A percentile compares a stretch with the other conserved stretches of the same genome.
These are phyloP conservation scores for Incumbomyces delicatus DNA, from an alignment of 2,329 filamentous ascomycete genomes.

Conservation along the genomic window DNA sequence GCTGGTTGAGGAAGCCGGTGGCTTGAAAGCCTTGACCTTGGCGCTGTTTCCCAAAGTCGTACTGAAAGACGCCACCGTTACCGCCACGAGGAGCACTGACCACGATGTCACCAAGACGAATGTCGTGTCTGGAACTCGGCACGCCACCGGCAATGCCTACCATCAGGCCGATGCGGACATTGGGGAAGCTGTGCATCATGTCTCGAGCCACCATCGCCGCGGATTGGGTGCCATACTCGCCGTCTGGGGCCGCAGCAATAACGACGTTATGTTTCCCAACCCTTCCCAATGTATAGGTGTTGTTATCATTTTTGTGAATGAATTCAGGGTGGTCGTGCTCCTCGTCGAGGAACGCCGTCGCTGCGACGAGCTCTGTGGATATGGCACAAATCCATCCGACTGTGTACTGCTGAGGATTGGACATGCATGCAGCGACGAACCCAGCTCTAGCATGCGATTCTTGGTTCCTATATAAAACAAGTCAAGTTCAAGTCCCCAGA, in stretches of 20 bases:
- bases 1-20: constrained; percentile 14
- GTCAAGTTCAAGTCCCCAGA: no score
- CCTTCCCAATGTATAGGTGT: constrained; percentile 24
- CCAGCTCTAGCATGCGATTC: no score
- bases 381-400: constrained; percentile 41
- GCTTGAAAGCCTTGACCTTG: constrained; percentile 13
- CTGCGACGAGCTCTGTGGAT: constrained; percentile 29
- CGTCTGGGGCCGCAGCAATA: constrained; percentile 24
- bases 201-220: constrained; percentile 26
- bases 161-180: constrained; percentile 31
- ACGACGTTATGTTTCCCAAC: constrained; percentile 25
- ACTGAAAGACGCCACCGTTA: constrained; percentile 22
- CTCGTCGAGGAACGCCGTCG: constrained; percentile 32
- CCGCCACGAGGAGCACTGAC: constrained; percentile 16
- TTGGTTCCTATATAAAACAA: no score
- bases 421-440: no score
- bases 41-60: constrained; percentile 21
- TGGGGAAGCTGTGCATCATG: constrained; percentile 24
- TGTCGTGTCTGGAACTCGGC: constrained; percentile 20
- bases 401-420: no score
- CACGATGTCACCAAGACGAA: constrained; percentile 26
- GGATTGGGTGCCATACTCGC: constrained; percentile 24
- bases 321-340: constrained; percentile 21
- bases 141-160: constrained; percentile 35
- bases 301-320: constrained; percentile 19